A percentile compares a stretch with the other conserved stretches of the same genome.
Evolutionary conservation across 148 eudicot species (phyloP).

Genomic region (Selenicereus undatus): DNA sequence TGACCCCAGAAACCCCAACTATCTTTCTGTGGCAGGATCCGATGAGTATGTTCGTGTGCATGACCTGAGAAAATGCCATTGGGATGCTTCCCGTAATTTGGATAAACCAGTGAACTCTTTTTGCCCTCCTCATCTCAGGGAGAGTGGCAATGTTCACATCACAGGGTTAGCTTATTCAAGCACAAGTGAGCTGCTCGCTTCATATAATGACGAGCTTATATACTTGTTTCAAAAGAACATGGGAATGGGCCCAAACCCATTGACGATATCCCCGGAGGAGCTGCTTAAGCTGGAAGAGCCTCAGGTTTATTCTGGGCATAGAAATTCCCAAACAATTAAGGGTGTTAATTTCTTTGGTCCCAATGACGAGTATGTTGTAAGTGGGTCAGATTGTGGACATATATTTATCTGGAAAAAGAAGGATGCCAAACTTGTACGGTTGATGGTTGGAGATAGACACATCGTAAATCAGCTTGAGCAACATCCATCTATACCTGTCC

Average conservation of each 20-base stretch:
- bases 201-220: conserved; percentile 74
- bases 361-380: conserved; percentile 59
- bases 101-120: conserved; percentile 58
- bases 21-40: conserved; percentile 66
- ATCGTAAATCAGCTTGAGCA: conserved; percentile 72
- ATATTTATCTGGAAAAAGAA: conserved; percentile 80
- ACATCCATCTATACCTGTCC: conserved; percentile 61
- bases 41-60: conserved; percentile 77
- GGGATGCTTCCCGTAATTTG: conserved; percentile 41
- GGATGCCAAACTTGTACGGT: conserved; percentile 56
- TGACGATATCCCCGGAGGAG: conserved; percentile 31
- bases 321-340: conserved; percentile 67
- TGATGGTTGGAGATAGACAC: conserved; percentile 67
- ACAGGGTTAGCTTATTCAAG: conserved; percentile 69
- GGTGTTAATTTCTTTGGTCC: conserved; percentile 88
- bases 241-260: conserved; percentile 65
- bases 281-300: conserved; percentile 40
- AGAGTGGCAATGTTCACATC: conserved; percentile 46
- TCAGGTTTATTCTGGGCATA: conserved; percentile 62
- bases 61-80: conserved; percentile 56
- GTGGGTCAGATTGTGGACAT: conserved; percentile 87
- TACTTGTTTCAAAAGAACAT: conserved; percentile 64
- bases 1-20: conserved; percentile 73
- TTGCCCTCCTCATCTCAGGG: conserved; percentile 56
- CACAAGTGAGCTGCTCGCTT: conserved; percentile 64